Evolutionary conservation across 2,329 filamentous ascomycete genomes (phyloP).

Genomic region (Colletotrichum musae): DNA sequence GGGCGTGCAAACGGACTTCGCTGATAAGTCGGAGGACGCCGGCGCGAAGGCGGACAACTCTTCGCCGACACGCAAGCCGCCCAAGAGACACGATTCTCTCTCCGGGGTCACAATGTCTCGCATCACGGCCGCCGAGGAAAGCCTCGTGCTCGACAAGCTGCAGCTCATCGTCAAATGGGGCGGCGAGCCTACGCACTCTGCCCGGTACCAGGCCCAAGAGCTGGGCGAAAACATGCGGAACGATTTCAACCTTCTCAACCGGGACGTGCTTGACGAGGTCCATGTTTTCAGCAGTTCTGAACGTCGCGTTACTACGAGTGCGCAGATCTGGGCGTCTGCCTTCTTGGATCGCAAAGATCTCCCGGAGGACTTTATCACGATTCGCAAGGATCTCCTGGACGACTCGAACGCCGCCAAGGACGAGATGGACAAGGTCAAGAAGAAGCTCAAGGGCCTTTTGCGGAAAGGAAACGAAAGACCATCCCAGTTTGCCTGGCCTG

Average conservation of each 20-base stretch:
- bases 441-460: constrained; percentile 94
- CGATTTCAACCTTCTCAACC: constrained; percentile 92
- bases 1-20: constrained; percentile 44
- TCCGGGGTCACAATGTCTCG: constrained; percentile 93
- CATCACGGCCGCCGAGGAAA: constrained; percentile 93
- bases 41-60: constrained; percentile 35
- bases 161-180: constrained; percentile 99
- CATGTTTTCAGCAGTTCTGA: constrained; percentile 97
- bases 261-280: constrained; percentile 91
- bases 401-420: constrained; percentile 99
- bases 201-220: constrained; percentile 95
- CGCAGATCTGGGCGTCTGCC: constrained; percentile 93
- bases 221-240: constrained; percentile 96
- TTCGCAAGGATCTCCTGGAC: constrained; percentile 94
- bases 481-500: constrained; percentile 97
- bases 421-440: constrained; percentile 99
- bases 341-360: constrained; percentile 92
- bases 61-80: constrained; percentile 55
- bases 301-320: constrained; percentile 92
- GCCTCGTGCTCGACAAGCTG: constrained; percentile 92
- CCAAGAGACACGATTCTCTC: constrained; percentile 84
- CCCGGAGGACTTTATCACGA: constrained; percentile 86
- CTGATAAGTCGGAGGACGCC: constrained; percentile 42
- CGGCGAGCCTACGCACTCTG: constrained; percentile 96
- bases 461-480: constrained; percentile 94